These are phyloP conservation scores for Apophysomyces variabilis DNA, from an alignment of 371 early-diverging fungal genomes.

Conservation along the genomic window DNA sequence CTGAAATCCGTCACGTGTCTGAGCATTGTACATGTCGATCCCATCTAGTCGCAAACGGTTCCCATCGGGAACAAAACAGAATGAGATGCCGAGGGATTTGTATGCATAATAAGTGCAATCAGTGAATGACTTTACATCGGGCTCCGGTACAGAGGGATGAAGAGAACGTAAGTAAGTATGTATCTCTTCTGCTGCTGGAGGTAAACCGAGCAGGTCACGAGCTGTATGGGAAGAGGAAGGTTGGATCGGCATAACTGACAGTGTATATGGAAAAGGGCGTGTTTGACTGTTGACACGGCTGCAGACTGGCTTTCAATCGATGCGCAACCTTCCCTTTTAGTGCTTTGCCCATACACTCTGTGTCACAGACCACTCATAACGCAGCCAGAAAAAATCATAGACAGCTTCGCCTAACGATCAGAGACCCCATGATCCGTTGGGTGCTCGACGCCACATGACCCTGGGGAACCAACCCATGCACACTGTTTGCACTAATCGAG, in stretches of 20 bases:
- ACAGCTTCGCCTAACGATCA: too few relatives aligned
- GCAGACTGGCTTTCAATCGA: neutral
- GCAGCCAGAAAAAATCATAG: too few relatives aligned
- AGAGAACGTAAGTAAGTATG: neutral
- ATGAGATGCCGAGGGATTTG: slow-evolving; percentile 43
- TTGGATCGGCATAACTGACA: slow-evolving; percentile 4
- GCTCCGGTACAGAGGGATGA: neutral
- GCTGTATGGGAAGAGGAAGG: neutral
- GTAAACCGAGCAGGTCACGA: neutral
- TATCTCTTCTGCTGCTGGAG: slow-evolving; percentile 1
- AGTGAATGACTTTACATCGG: slow-evolving; percentile 23
- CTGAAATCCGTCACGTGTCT: slow-evolving; percentile 44
- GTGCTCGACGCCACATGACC: neutral
- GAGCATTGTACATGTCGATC: slow-evolving; percentile 49
- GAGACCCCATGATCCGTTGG: too few relatives aligned
- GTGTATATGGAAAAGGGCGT: neutral
- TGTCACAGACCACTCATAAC: too few relatives aligned
- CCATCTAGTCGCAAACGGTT: slow-evolving; percentile 30
- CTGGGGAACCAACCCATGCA: neutral
- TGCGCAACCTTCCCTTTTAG: neutral
- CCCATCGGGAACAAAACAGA: slow-evolving; percentile 35
- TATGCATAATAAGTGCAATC: slow-evolving; percentile 47
- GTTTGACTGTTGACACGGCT: neutral
- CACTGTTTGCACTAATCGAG: neutral
- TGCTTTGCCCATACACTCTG: too few relatives aligned